Evolutionary conservation across 2,329 filamentous ascomycete genomes (phyloP), one percentile per base, ranked within the genome.

Genomic region (Fusarium illudens): DNA sequence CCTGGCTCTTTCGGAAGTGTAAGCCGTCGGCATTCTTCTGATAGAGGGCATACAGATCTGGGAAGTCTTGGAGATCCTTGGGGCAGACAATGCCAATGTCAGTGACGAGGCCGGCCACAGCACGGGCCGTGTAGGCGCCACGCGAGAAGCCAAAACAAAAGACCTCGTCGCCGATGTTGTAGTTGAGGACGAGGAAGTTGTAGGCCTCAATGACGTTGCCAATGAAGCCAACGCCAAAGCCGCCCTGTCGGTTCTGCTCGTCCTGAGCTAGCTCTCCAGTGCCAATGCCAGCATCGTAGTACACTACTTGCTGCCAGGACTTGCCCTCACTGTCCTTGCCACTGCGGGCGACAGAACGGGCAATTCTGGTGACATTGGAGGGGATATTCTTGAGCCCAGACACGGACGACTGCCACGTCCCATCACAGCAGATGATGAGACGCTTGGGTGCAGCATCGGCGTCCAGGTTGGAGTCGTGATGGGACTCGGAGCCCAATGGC

Each of bases 91-190:
- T 60, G 7, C 75, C 74, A 49, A 76, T 67, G 32, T 74, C 68
- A 17, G 69, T 71, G 29, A 77, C 64, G 13, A 73, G 71, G 12
- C 71, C 71, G 3, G 77, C 74, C 4, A 79, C 73, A 2, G 77
- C 76, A 11, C 78, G 77, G n/a, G 77, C 78, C 0, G 78, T 79
- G 56, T 78, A 79, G 20, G 78, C 78, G 20, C 78, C 78, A 2
- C 78, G 72, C 0, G 78, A 79, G 68, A 79, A 79, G 13, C 78
- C 78, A 29, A 79, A 68, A 30, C 78, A 74, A 17, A 78, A 70
- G 25, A 79, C 75, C 58, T 79, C 75, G n/a, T 73, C 71, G 2
- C 71, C 71, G 1, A 60, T 29, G 15, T 72, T 67, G 39, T 70
- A 80, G 71, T 80, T 80, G 42, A 77, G 72, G 49, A 75, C 76